Evolutionary conservation across 352 stramenopile species (phyloP), one percentile per base, ranked within the genome.

Genomic region (Phytophthora pseudosyringae): DNA sequence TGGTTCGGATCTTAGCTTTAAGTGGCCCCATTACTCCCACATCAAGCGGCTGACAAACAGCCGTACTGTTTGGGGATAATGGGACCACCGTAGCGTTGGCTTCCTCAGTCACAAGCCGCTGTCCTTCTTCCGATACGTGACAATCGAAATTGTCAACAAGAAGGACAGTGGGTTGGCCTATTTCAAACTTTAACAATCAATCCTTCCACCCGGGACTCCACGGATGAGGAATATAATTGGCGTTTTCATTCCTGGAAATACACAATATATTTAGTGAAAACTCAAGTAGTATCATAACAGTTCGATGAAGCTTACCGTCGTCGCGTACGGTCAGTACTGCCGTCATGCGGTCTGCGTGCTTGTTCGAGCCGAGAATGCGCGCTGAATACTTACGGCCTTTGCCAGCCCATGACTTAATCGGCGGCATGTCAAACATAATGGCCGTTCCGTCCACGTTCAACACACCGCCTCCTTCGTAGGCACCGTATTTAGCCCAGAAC

Each of bases 181-280:
- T 58, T 39, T 64, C 16, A 48, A 31, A 69, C 10, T 53, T 41
- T 31, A 64, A 12, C 4, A 69, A 11, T 64, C 46, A 1, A 58
- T 49, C n/a, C n/a, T n/a, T n/a, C n/a, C n/a, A n/a, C n/a, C n/a
- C n/a, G 5, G 1, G 11, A 5, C 46, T 3, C 2, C 46, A 28
- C 12, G n/a, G 38, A 9, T 10, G 45, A 11, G 58, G 7, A 66
- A 54, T 6, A 66, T 16, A 41, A 50, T 60, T 25, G 43, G 47
- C 18, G 53, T 12, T 29, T 59, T 59, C 21, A 11, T 36, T 26
- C 38, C 40, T 66, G 25, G n/a, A 56, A 43, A 36, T n/a, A 33
- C 16, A 33, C 31, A 40, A 43, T 28, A 35, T n/a, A n/a, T n/a
- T n/a, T n/a, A n/a, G n/a, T n/a, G n/a, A n/a, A n/a, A n/a, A n/a